Evolutionary conservation across 139 green algal species (phyloP).

Genomic region (Chlorella sp.): DNA sequence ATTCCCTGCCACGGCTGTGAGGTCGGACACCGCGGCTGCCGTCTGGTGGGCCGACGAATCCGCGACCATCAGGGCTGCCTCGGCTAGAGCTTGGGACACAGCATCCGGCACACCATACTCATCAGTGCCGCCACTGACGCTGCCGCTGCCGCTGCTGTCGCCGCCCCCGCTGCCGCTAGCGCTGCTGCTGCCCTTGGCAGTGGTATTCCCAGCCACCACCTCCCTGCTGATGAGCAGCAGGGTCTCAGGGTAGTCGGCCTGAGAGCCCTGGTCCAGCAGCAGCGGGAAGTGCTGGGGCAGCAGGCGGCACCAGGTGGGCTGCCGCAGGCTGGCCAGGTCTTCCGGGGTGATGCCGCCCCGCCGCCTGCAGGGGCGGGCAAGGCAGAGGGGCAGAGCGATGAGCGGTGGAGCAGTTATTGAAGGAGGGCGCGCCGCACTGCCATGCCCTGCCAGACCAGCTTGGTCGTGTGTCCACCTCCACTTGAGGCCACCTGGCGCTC

Average conservation of each 20-base stretch:
- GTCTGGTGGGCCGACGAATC: constrained; percentile 14
- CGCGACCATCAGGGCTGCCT: constrained; percentile 25
- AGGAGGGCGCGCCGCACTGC: too few relatives aligned
- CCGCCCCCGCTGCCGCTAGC: neutral
- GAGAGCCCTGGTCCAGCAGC: constrained; percentile 49
- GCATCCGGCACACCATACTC: constrained; percentile 20
- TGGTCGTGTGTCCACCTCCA: too few relatives aligned
- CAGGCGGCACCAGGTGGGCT: constrained; percentile 87
- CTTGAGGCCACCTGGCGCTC: too few relatives aligned
- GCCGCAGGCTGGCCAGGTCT: constrained; percentile 47
- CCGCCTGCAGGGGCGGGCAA: constrained; percentile 2
- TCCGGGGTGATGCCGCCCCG: constrained; percentile 40
- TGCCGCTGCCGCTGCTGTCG: neutral
- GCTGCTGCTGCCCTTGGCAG: neutral
- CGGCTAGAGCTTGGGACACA: constrained; percentile 23
- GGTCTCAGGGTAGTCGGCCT: constrained; percentile 61
- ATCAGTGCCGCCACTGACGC: neutral
- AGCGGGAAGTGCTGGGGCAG: constrained; percentile 63
- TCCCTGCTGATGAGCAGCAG: constrained; percentile 63
- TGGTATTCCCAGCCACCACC: neutral
- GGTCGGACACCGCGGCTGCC: neutral
- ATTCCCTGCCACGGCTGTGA: neutral
- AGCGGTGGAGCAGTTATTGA: too few relatives aligned
- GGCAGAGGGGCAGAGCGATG: too few relatives aligned
- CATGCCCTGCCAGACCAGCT: too few relatives aligned